A percentile compares a stretch with the other conserved stretches of the same genome.
Conservation (phyloP, 352 stramenopile genomes). For the Phytophthora ramorum region DNA sequence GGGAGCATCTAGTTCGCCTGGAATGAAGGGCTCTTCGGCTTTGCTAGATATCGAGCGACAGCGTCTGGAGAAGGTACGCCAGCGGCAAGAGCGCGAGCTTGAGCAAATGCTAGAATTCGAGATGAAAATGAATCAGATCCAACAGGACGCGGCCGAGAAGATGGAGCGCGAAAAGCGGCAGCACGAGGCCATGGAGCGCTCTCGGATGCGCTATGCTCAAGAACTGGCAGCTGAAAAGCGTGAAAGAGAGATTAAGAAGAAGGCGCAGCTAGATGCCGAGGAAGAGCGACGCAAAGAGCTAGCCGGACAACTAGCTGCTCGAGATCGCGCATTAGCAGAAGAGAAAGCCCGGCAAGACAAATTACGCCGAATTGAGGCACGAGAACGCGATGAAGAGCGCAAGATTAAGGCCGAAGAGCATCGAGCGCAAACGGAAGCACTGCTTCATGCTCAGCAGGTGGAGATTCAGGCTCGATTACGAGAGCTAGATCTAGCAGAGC, state of each 20-base stretch:
- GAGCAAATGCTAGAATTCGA: slow-evolving; percentile 94
- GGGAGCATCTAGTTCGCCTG: slow-evolving; percentile 11
- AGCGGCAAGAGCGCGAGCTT: slow-evolving; percentile 80
- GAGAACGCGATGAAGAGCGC: slow-evolving; percentile 74
- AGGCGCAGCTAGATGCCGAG: slow-evolving; percentile 82
- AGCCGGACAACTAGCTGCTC: slow-evolving; percentile 70
- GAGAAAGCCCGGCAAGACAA: slow-evolving; percentile 82
- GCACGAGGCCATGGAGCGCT: slow-evolving; percentile 74
- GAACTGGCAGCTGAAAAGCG: slow-evolving; percentile 81
- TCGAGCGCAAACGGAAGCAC: slow-evolving; percentile 56
- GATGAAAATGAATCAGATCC: slow-evolving; percentile 89
- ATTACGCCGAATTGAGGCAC: slow-evolving; percentile 66
- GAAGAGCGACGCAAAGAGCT: slow-evolving; percentile 77
- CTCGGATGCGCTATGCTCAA: slow-evolving; percentile 64
- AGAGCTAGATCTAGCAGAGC: slow-evolving; percentile 72
- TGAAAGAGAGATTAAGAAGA: slow-evolving; percentile 84
- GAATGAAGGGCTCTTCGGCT: slow-evolving; percentile 40
- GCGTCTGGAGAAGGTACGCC: slow-evolving; percentile 78
- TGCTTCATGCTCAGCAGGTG: slow-evolving; percentile 67
- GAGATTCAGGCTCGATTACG: slow-evolving; percentile 68
- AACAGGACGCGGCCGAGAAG: slow-evolving; percentile 77
- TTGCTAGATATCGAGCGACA: slow-evolving; percentile 75
- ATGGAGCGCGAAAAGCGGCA: slow-evolving; percentile 70
- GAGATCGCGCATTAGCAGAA: slow-evolving; percentile 76
- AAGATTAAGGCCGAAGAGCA: slow-evolving; percentile 82